Evolutionary conservation across 345 rosid genomes (phyloP).

Genomic region (Citrus australasica): DNA sequence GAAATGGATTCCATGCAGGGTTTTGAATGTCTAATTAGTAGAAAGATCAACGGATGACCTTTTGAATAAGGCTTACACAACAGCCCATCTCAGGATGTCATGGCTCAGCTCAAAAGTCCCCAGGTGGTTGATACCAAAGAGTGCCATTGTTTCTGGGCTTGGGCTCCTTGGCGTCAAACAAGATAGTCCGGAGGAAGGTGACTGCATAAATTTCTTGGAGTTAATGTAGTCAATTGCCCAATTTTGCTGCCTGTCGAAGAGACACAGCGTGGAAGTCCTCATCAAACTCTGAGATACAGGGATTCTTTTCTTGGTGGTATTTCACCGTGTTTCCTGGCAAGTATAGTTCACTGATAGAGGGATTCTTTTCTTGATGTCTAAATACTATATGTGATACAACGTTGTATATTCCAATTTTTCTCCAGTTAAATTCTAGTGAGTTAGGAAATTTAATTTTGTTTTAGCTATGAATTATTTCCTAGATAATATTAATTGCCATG

Average conservation of each 20-base stretch:
- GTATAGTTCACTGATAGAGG: too few species aligned
- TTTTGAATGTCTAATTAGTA: too few species aligned
- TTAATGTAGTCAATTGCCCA: neutral
- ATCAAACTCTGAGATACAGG: neutral
- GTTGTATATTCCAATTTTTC: neutral
- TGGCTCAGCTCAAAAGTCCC: too few species aligned
- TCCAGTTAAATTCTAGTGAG: too few species aligned
- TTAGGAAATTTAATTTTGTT: too few species aligned
- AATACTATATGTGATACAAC: too few species aligned
- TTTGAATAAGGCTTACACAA: slow-evolving; percentile 50
- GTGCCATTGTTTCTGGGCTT: slow-evolving; percentile 68
- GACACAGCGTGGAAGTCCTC: neutral
- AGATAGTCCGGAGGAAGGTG: slow-evolving; percentile 76
- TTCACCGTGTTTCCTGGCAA: neutral
- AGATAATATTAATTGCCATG: too few species aligned
- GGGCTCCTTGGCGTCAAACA: slow-evolving; percentile 75
- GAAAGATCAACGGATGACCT: slow-evolving; percentile 30
- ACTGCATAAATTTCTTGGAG: slow-evolving; percentile 24
- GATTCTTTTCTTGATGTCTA: too few species aligned
- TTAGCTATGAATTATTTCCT: too few species aligned
- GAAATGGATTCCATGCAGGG: too few species aligned
- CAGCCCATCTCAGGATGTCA: neutral
- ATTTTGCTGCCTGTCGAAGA: slow-evolving; percentile 17
- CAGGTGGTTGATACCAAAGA: slow-evolving; percentile 67
- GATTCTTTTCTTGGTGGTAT: neutral